Conservation (phyloP, 1,139 yeast species). For the Hansenula sp. region DNA sequence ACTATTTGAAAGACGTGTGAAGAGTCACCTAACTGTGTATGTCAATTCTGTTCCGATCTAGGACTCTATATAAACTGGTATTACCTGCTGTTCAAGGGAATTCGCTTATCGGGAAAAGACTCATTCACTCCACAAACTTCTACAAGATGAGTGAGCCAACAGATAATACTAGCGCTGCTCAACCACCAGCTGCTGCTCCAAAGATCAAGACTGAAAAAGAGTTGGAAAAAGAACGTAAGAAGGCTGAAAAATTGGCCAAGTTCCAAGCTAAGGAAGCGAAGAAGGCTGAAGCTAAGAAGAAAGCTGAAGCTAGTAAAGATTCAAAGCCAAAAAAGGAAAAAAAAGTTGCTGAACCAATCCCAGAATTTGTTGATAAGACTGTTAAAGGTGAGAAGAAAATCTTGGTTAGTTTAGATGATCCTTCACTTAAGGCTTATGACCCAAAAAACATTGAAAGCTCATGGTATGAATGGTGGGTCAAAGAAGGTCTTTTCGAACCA, state of each 20-base stretch:
- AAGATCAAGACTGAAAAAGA: slow-evolving; percentile 63
- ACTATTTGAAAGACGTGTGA: neutral
- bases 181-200: slow-evolving; percentile 8
- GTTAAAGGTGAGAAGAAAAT: slow-evolving; percentile 87
- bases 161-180: slow-evolving; percentile 6
- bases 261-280: slow-evolving; percentile 91
- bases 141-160: slow-evolving; percentile 15
- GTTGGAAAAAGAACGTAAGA: slow-evolving; percentile 89
- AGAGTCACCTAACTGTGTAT: slow-evolving; percentile 1
- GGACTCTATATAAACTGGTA: slow-evolving; percentile 2
- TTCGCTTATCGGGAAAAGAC: neutral
- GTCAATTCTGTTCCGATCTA: slow-evolving; percentile 1
- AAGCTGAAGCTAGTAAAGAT: slow-evolving; percentile 30
- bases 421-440: slow-evolving; percentile 88
- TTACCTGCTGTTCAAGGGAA: slow-evolving; percentile 5
- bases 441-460: slow-evolving; percentile 93
- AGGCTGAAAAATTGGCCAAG: slow-evolving; percentile 95
- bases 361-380: slow-evolving; percentile 81
- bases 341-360: slow-evolving; percentile 68
- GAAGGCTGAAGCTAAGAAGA: slow-evolving; percentile 41
- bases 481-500: slow-evolving; percentile 85
- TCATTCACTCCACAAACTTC: slow-evolving; percentile 6
- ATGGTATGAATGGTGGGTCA: slow-evolving; percentile 98
- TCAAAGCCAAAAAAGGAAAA: slow-evolving; percentile 67
- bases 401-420: slow-evolving; percentile 80